Base-by-base conservation (phyloP, 208 protist species). In the Trypanosoma conorhini region DNA sequence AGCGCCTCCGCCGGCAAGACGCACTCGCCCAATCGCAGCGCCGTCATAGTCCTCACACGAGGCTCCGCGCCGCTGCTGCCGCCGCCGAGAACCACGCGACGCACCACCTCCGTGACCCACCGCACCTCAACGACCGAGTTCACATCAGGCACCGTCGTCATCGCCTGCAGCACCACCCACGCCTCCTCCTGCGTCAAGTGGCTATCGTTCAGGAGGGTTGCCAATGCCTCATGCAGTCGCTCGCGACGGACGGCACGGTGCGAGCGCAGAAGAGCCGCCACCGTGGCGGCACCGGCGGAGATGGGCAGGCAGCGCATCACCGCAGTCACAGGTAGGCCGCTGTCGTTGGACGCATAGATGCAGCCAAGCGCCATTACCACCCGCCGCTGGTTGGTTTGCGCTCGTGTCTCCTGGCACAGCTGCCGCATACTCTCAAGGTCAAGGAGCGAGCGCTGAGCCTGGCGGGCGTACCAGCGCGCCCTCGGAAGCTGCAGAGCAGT, bases 401-500 rank as follows among this genome's bases (percentile, higher is more conserved):
- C 64, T 13, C 24, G 15, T 46, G 38, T 38, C 0, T 72, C 67
- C 9, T 40, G 40, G 48, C 67, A 72, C 24, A 72, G 46, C 19
- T 57, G 22, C 38, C 44, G n/a, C 24, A 62, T 5, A 28, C 26
- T 52, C 0, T 72, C 67, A 44, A 46, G 40, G 38, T 72, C 67
- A 15, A 72, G 10, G n/a, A 65, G 57, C 22, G 42, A 57, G 8
- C 67, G 55, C 13, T 46, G 22, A 24, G 30, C 44, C 40, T 72
- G 67, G 21, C 52, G 44, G 24, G 67, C 58, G 46, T 72, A 72
- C 67, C 67, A 72, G 24, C 31, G 42, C 5, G 55, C 55, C 30
- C 54, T 13, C 3, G 21, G 31, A 31, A 38, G n/a, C 35, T 60
- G 66, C 52, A 66, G 13, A 31, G 13, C n/a, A 21, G 10, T 3